Evolutionary conservation across 805 yeast species (phyloP).

Genomic region (Debaryomyces tyrocola): DNA sequence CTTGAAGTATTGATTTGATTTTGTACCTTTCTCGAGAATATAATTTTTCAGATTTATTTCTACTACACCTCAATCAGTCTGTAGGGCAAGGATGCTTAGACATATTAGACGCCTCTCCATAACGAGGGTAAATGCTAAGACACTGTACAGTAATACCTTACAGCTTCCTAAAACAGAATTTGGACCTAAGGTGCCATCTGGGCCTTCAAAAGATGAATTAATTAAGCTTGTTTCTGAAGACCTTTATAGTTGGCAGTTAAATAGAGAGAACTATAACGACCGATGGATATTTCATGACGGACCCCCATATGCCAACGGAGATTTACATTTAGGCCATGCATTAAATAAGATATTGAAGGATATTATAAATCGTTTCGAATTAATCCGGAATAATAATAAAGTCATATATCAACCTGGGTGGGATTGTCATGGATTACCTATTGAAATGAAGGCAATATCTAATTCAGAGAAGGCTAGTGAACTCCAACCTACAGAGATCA

Average conservation of each 20-base stretch:
- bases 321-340: constrained; percentile 89
- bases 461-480: constrained; percentile 18
- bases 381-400: constrained; percentile 55
- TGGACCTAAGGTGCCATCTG: constrained; percentile 53
- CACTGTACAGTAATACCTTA: constrained; percentile 49
- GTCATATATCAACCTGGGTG: constrained; percentile 88
- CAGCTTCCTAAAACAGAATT: constrained; percentile 66
- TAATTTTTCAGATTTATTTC: not conserved
- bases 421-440: constrained; percentile 99
- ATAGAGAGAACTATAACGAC: constrained; percentile 23
- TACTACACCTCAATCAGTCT: not conserved
- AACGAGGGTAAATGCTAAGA: constrained; percentile 4
- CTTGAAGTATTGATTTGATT: not conserved
- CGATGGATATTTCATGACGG: constrained; percentile 87
- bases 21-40: not conserved
- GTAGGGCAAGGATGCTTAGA: not conserved
- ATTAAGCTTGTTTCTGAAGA: constrained; percentile 56
- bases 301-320: constrained; percentile 98
- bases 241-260: constrained; percentile 62
- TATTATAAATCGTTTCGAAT: constrained; percentile 70
- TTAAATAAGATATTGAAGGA: constrained; percentile 88
- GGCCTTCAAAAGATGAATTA: constrained; percentile 30
- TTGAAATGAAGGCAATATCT: constrained; percentile 75
- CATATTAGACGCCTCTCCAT: not conserved
- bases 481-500: constrained; percentile 50